Percentiles rank a stretch among this genome's conserved stretches.
Evolutionary conservation across 2,329 filamentous ascomycete genomes (phyloP).

Genomic region (Canariomyces notabilis): DNA sequence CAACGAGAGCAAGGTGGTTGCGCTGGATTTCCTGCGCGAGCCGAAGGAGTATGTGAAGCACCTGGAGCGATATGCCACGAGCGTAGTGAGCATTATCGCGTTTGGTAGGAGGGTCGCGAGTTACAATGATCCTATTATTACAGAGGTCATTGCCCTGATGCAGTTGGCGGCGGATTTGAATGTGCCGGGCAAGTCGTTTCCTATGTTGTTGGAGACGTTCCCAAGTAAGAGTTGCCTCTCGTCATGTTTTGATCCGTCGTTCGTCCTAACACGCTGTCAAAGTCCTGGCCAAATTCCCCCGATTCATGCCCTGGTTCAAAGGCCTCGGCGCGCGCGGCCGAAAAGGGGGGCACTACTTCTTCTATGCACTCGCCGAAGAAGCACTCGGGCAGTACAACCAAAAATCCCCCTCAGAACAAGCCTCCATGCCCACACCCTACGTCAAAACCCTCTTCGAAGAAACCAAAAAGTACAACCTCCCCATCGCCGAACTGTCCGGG

Average conservation of each 20-base stretch:
- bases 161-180: constrained; percentile 53
- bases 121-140: constrained; percentile 51
- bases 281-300: constrained; percentile 43
- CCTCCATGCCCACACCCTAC: constrained; percentile 33
- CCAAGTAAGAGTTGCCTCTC: constrained; percentile 28
- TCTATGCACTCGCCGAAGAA: constrained; percentile 48
- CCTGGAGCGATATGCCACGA: constrained; percentile 49
- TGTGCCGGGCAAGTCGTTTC: constrained; percentile 49
- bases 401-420: constrained; percentile 22
- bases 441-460: constrained; percentile 45
- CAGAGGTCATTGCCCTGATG: constrained; percentile 55
- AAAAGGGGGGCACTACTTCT: constrained; percentile 45
- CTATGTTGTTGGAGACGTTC: constrained; percentile 54
- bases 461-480: constrained; percentile 41
- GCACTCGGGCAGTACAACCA: constrained; percentile 37
- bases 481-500: constrained; percentile 40
- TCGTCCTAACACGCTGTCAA: not conserved
- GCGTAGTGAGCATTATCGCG: constrained; percentile 51
- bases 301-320: constrained; percentile 46
- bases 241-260: not conserved
- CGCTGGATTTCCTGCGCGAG: constrained; percentile 41
- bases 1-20: constrained; percentile 53
- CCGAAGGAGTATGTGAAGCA: constrained; percentile 47
- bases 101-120: constrained; percentile 49
- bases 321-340: constrained; percentile 37